Evolutionary conservation across 139 green algal genomes (phyloP).

Genomic region (Yamagishiella unicocca): DNA sequence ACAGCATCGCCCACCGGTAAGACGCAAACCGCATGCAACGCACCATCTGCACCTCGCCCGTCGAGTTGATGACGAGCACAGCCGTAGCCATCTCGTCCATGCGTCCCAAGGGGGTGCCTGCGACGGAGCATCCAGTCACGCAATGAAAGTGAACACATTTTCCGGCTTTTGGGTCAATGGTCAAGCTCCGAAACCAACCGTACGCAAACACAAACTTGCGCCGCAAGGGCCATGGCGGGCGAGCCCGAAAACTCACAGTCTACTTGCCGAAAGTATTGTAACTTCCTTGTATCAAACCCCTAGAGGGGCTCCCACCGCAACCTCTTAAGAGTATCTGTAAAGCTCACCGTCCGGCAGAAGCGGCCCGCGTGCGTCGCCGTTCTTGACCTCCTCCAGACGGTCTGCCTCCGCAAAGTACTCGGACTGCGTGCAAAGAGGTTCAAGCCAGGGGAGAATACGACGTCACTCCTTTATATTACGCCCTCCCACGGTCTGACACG

Average conservation of each 20-base stretch:
- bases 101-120: conserved; percentile 33
- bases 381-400: conserved; percentile 6
- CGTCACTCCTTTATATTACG: background rate
- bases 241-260: background rate
- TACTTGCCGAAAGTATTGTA: background rate
- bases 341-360: conserved; percentile 23
- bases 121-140: background rate
- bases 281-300: background rate
- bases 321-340: background rate
- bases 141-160: background rate
- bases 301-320: background rate
- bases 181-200: background rate
- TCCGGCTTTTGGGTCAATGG: background rate
- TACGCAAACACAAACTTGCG: background rate
- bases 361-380: background rate
- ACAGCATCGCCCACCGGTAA: background rate
- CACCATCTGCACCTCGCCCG: conserved; percentile 55
- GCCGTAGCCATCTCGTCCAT: conserved; percentile 45
- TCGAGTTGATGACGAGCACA: conserved; percentile 52
- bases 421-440: background rate
- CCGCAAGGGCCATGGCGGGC: background rate
- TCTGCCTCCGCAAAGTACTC: conserved; percentile 37
- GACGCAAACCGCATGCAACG: background rate
- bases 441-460: background rate
- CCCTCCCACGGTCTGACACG: no score